Evolutionary conservation across 2,329 filamentous ascomycete genomes (phyloP), one percentile per base, ranked within the genome.

Genomic region (Fusarium sterilihyphosum): DNA sequence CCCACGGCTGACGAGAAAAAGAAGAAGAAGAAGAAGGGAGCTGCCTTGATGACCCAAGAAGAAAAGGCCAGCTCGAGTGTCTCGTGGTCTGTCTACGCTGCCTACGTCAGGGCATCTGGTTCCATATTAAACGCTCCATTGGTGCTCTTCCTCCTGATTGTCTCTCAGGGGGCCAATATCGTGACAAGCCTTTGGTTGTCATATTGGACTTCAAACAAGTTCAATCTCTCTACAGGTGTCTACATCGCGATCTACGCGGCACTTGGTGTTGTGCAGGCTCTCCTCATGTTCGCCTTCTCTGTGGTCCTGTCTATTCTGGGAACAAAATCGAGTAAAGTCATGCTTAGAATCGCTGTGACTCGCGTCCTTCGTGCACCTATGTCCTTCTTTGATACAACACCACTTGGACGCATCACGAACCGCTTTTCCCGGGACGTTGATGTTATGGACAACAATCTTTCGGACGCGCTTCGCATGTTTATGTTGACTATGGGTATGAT

Each of bases 311-410:
- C 95, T 0, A 88, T 95, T 2, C 90, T 92, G 61, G 94, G 95
- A 52, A 98, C 96, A 3, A 91, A 89, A 26, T 90, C 95, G 10
- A 96, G 94, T 80, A 96, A 93, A 81, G 87, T 88, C 44, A 94
- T 98, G 90, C 88, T 98, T 58, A 90, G 92, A 37, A 87, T 90
- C 41, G 96, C 96, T 12, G 93, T 98, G 78, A 90, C 88, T 14
- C 89, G 93, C 22, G 94, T 96, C 2, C 84, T 92, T n/a, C 86
- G 90, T 33, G 90, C 90, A 6, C 90, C 90, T n/a, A 92, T 92
- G 94, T 93, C 93, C 9, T 98, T 98, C 85, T 98, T 98, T 84
- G 96, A 99, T 78, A 98, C 96, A 0, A 98, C 96, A 2, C 96
- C 96, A 1, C 88, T 98, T 3, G 96, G 96, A 26, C 92, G 96